Evolutionary conservation across 2,329 filamentous ascomycete genomes (phyloP).

Genomic region (Pyricularia sp.): DNA sequence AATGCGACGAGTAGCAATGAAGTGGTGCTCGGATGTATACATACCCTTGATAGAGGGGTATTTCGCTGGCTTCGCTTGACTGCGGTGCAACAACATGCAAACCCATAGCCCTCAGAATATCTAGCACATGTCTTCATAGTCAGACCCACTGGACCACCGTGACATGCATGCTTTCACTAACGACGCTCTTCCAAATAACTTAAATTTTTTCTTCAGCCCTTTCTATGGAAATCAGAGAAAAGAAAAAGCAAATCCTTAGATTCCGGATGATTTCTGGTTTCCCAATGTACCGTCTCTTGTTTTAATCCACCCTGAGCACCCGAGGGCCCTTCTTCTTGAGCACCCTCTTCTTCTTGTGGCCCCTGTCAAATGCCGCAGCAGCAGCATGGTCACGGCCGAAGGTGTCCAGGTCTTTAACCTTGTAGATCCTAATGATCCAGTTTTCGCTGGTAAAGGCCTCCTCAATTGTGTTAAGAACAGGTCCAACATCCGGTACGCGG

Average conservation of each 20-base stretch:
- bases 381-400: slow-evolving; percentile 77
- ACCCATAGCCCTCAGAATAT: too few species aligned
- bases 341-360: slow-evolving; percentile 75
- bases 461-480: slow-evolving; percentile 79
- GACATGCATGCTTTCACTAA: too few species aligned
- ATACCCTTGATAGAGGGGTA: too few species aligned
- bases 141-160: too few species aligned
- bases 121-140: too few species aligned
- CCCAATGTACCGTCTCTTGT: background rate
- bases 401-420: slow-evolving; percentile 98
- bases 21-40: too few species aligned
- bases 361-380: slow-evolving; percentile 62
- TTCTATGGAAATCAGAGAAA: background rate
- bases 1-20: too few species aligned
- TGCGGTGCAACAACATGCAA: too few species aligned
- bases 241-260: background rate
- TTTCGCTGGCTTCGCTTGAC: too few species aligned
- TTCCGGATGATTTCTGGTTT: background rate
- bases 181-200: background rate
- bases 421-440: slow-evolving; percentile 99
- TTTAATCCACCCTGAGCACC: slow-evolving; percentile 62
- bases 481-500: slow-evolving; percentile 73
- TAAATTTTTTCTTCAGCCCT: background rate
- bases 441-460: slow-evolving; percentile 99
- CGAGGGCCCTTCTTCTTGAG: slow-evolving; percentile 64